Conservation (phyloP, 208 protist genomes). For the Trypanosoma boissoni region DNA sequence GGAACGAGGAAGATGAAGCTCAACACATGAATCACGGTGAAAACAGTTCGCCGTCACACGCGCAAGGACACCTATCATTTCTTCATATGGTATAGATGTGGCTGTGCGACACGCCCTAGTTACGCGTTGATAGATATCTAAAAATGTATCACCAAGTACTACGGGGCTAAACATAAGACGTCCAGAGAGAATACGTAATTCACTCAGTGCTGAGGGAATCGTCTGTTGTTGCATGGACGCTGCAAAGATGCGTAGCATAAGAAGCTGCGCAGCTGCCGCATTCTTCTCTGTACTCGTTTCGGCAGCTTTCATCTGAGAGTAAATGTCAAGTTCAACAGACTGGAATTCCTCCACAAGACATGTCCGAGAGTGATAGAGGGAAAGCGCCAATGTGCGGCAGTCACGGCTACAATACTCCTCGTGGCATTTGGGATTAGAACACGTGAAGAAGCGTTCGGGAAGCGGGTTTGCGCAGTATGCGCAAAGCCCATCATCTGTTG, state of each 20-base stretch:
- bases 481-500: conserved; percentile 58
- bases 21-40: conserved; percentile 50
- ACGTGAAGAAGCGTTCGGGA: conserved; percentile 66
- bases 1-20: conserved; percentile 60
- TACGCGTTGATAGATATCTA: conserved; percentile 78
- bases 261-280: conserved; percentile 71
- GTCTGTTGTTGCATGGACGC: conserved; percentile 42
- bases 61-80: conserved; percentile 68
- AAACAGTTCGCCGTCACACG: conserved; percentile 76
- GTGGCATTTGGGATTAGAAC: conserved; percentile 66
- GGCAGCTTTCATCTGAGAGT: conserved; percentile 54
- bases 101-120: conserved; percentile 49
- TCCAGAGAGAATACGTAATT: conserved; percentile 71
- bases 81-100: conserved; percentile 77
- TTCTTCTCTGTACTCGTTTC: conserved; percentile 41
- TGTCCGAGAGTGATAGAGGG: conserved; percentile 66
- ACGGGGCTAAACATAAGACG: conserved; percentile 61
- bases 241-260: conserved; percentile 71
- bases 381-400: conserved; percentile 55
- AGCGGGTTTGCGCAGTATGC: conserved; percentile 51
- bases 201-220: conserved; percentile 62
- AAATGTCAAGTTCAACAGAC: conserved; percentile 80
- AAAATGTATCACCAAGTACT: conserved; percentile 42
- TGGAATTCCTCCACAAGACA: conserved; percentile 70
- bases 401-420: conserved; percentile 90